A percentile compares a stretch with the other conserved stretches of the same genome.
Evolutionary conservation across 1,284 basidiomycete species (phyloP).

Genomic region (Sphaerobolus stellatus): DNA sequence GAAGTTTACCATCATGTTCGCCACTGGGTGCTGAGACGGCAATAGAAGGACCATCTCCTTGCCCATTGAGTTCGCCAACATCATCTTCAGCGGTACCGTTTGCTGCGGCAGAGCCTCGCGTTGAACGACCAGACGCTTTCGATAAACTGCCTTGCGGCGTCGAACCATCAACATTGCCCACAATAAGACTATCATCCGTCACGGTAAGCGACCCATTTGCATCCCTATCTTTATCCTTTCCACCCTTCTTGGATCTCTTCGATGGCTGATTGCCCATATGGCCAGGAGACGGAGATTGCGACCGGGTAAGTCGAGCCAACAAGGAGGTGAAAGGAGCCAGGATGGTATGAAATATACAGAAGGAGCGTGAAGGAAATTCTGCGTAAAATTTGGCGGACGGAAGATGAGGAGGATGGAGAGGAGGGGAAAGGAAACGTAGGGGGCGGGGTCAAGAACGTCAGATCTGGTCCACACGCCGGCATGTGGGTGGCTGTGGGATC

Average conservation of each 20-base stretch:
- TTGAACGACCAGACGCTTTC: slow-evolving; percentile 17
- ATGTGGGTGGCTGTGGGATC: slow-evolving; percentile 6
- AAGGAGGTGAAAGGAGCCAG: slow-evolving; percentile 51
- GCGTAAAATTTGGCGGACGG: background rate
- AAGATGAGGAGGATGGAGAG: slow-evolving; percentile 12
- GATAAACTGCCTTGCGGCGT: slow-evolving; percentile 44
- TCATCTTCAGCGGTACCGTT: slow-evolving; percentile 18
- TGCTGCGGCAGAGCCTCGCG: slow-evolving; percentile 25
- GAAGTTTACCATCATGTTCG: slow-evolving; percentile 26
- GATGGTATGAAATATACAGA: slow-evolving; percentile 69
- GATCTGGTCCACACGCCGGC: slow-evolving; percentile 6
- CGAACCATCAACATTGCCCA: slow-evolving; percentile 29
- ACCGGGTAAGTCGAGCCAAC: slow-evolving; percentile 24
- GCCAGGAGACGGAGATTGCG: slow-evolving; percentile 41
- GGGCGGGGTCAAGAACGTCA: slow-evolving; percentile 5
- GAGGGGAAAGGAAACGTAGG: slow-evolving; percentile 7
- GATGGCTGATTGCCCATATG: slow-evolving; percentile 78
- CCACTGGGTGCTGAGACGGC: slow-evolving; percentile 53
- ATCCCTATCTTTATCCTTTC: slow-evolving; percentile 66
- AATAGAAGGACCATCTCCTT: slow-evolving; percentile 49
- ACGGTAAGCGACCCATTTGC: background rate
- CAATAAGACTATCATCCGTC: slow-evolving; percentile 7
- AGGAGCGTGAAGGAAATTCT: slow-evolving; percentile 72
- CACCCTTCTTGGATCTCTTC: slow-evolving; percentile 70
- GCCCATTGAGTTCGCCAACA: slow-evolving; percentile 15